Evolutionary conservation across 1,139 yeast species (phyloP).

Genomic region (Blastobotrys elegans): DNA sequence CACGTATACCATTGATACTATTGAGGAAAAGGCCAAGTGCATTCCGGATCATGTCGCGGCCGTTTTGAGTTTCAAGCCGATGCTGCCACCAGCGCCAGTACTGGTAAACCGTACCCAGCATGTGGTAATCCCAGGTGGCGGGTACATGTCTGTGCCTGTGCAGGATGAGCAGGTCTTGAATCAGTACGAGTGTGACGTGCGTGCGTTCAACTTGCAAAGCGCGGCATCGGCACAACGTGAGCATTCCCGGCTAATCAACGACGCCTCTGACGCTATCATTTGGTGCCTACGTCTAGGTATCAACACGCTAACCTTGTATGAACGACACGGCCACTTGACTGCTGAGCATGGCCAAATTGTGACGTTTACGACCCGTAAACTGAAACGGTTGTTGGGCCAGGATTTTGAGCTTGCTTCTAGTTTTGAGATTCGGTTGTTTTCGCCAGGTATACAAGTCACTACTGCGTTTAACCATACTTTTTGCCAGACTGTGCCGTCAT

Average conservation of each 20-base stretch:
- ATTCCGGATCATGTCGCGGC: slow-evolving; percentile 11
- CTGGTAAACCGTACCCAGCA: background rate
- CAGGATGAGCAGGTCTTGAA: background rate
- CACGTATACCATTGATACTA: background rate
- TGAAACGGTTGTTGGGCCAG: slow-evolving; percentile 1
- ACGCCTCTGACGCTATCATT: slow-evolving; percentile 6
- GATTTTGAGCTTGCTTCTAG: background rate
- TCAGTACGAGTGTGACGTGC: background rate
- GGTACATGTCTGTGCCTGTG: background rate
- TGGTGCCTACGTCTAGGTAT: slow-evolving; percentile 10
- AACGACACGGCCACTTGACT: slow-evolving; percentile 4
- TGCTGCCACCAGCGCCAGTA: background rate
- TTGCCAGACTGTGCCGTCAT: background rate
- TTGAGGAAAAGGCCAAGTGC: slow-evolving; percentile 1
- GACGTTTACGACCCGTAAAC: background rate
- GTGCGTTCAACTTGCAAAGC: background rate
- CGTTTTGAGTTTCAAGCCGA: background rate
- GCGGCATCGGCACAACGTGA: slow-evolving; percentile 1
- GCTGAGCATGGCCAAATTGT: slow-evolving; percentile 1
- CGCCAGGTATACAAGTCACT: slow-evolving; percentile 1
- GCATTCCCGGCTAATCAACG: background rate
- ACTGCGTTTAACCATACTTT: slow-evolving; percentile 5
- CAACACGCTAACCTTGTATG: slow-evolving; percentile 9
- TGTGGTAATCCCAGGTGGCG: background rate
- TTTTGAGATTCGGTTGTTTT: slow-evolving; percentile 1